Evolutionary conservation across 2,329 filamentous ascomycete species (phyloP).

Genomic region (Cephalotrichum gorgonifer): DNA sequence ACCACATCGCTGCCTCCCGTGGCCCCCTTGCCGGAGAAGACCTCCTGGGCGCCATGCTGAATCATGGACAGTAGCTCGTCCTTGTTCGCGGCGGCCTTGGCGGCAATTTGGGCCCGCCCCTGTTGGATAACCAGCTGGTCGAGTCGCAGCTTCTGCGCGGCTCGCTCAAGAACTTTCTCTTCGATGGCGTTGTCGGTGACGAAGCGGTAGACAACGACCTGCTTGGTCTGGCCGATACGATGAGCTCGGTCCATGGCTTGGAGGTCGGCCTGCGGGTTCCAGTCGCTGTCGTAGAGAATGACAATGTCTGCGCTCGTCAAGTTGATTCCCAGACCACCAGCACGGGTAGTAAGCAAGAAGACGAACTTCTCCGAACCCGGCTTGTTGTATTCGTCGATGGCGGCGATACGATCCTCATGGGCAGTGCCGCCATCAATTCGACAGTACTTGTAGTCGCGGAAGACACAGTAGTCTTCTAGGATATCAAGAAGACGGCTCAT

Average conservation of each 20-base stretch:
- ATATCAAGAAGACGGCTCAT: slow-evolving; percentile 98
- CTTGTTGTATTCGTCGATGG: slow-evolving; percentile 98
- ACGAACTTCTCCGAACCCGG: slow-evolving; percentile 92
- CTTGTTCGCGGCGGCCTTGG: slow-evolving; percentile 87
- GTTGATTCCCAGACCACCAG: slow-evolving; percentile 94
- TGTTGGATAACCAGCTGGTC: slow-evolving; percentile 98
- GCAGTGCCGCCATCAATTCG: slow-evolving; percentile 95
- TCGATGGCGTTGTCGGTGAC: slow-evolving; percentile 98
- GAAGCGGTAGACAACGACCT: slow-evolving; percentile 92
- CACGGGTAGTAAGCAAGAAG: slow-evolving; percentile 89
- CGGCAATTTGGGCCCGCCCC: slow-evolving; percentile 81
- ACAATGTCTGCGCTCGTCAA: slow-evolving; percentile 92
- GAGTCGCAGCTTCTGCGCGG: slow-evolving; percentile 89
- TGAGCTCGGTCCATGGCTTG: slow-evolving; percentile 99
- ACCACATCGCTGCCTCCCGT: slow-evolving; percentile 54
- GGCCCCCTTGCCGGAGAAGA: slow-evolving; percentile 68
- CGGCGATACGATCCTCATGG: slow-evolving; percentile 93
- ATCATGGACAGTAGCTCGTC: slow-evolving; percentile 97
- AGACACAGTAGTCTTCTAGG: slow-evolving; percentile 95
- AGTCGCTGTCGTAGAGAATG: slow-evolving; percentile 93
- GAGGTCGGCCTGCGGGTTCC: slow-evolving; percentile 96
- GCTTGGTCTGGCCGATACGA: slow-evolving; percentile 96
- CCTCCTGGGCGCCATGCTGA: slow-evolving; percentile 92
- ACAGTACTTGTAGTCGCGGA: slow-evolving; percentile 90
- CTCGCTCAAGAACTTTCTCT: slow-evolving; percentile 93